Evolutionary conservation across 2,329 filamentous ascomycete species (phyloP), one percentile per base, ranked within the genome.

Genomic region (Tetracladium maxilliforme): DNA sequence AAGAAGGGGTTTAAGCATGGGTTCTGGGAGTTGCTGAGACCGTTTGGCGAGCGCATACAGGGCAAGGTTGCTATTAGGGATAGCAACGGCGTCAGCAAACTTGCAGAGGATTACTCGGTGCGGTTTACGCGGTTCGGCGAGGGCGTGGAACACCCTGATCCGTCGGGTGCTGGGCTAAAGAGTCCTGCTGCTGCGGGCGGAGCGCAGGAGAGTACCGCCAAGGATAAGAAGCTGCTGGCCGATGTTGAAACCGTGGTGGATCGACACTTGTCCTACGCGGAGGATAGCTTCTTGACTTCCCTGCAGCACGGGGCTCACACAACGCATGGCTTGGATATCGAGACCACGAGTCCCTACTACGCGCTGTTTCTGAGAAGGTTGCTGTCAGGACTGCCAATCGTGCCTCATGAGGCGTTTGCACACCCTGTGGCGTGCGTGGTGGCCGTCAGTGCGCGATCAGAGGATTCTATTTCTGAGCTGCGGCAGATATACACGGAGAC

Each of bases 371-470:
- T 98, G 23, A 71, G 83, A 16, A 72, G 86, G 25, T 49, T 98
- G 19, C 56, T 98, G 7, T 93, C 84, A 1, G 76, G 78, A 10
- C 57, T 87, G 20, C 70, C 81, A 2, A 55, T 92, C 22, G 70
- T 76, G 4, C 73, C 84, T 1, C 84, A 94, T 40, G 90, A 98
- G 52, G 90, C 90, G 0, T 93, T 95, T 49, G 70, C 79, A 5
- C 90, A 98, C 46, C 90, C 92, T 1, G 87, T 95, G 13, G 86
- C 87, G 6, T 87, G 84, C 42, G 72, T 98, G 20, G 87, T 95
- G 46, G 84, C 84, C 14, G 93, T 95, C 42, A 95, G 84, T 47
- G 95, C 90, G 7, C 70, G 79, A 30, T 92, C 84, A 38, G 58
- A 70, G 16, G 61, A 72, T 10, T 87, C 92, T 0, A 86, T 95